Evolutionary conservation across 371 early-diverging fungal genomes (phyloP), one percentile per base, ranked within the genome.

Genomic region (Chytridiales sp.): DNA sequence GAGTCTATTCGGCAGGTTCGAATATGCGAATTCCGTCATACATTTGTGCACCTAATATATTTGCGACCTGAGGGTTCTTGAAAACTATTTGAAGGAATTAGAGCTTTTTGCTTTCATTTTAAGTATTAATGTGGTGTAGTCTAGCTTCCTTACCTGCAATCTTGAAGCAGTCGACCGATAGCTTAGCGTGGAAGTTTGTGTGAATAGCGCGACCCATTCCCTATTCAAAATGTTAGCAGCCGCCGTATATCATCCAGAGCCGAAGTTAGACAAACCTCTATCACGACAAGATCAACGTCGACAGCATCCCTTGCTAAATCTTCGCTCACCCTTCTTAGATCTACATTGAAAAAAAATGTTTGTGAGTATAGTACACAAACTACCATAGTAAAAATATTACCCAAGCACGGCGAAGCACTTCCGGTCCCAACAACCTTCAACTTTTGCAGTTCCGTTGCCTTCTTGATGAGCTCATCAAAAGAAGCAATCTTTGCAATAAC

Each of bases 171-270:
- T 87, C 88, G 39, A 85, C 85, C 13, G 43, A 55, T 54, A 89
- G 84, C 57, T 68, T 61, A 0, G 85, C 85, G 56, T 51, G 63
- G 64, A 77, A 86, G 64, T 89, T 89, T 8, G 89, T 87, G 66
- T 88, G 88, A 42, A 89, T 89, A 0, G 89, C 87, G n/a, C 79
- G 54, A 3, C 80, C 80, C 80, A 78, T 78, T 24, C 78, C 82
- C 69, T 69, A 42, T 31, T 36, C 24, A 19, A 54, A 31, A 9
- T 2, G 44, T 29, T 24, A 29, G 30, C n/a, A n/a, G n/a, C n/a
- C n/a, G 19, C 32, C 1, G 32, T 17, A 19, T 26, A 19, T 15
- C 26, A 3, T 2, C 1, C 21, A 64, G 38, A 54, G 22, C 5
- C 21, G 44, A 48, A 1, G 19, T 32, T 41, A 30, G 6, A 34